Base-by-base conservation (phyloP, 2,329 filamentous ascomycete species). In the Helotiales sp. region DNA sequence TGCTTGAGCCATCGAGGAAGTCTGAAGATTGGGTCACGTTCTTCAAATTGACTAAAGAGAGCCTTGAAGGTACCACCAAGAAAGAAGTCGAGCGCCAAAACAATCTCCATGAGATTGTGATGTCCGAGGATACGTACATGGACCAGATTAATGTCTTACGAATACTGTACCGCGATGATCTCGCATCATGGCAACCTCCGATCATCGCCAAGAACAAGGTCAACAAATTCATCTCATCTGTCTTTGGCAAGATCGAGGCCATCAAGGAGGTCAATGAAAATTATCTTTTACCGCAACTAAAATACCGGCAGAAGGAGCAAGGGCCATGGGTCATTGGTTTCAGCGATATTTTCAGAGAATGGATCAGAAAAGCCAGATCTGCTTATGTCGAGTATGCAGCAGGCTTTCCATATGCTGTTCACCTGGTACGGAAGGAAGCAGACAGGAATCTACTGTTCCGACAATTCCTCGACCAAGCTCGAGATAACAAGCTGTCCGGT, bases 271-370 rank as follows among this genome's bases (percentile, higher is more conserved):
- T 93, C 66, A 98, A 98, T 73, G 95, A 96, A 72, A 93, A 97
- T 62, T 88, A 95, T 71, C 82, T 99, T 19, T 77, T 99, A 24
- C 89, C 93, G 1, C 93, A 97, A 72, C 83, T 99, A 67, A 98
- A 98, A 70, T 99, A 98, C 71, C 86, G 95, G 25, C 95, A 99
- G 72, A 90, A 95, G 69, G 95, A 98, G 71, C 93, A 99, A 75
- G 95, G 95, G 0, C 95, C 95, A 0, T 99, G 92, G 86, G 88
- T 99, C 58, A 81, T 84, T 12, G 95, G 95, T 2, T 97, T 97
- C 75, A 97, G 93, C 71, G 95, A 98, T 69, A 91, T 99, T 50
- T 98, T 99, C 79, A 82, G 95, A 58, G 95, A 99, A 75, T 99
- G 95, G 95, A 96, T 98, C 61, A 85, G 95, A 62, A 98, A 97